Conservation (phyloP, 805 yeast genomes). For the Clavispora santaluciae region DNA sequence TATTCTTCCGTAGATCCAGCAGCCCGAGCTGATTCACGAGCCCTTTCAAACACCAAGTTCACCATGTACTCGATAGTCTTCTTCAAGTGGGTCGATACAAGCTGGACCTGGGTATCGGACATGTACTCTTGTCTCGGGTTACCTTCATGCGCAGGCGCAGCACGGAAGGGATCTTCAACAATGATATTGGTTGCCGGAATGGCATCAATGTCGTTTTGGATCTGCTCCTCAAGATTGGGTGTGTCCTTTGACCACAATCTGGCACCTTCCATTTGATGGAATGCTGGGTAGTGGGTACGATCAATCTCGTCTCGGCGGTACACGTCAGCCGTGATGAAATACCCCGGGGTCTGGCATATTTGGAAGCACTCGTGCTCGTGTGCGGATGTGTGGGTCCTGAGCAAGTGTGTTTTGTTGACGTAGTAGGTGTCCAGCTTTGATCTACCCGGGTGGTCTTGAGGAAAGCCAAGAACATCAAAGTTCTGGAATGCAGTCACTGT, state of each 20-base stretch:
- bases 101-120: constrained; percentile 61
- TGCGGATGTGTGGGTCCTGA: constrained; percentile 95
- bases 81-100: constrained; percentile 74
- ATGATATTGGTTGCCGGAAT: constrained; percentile 66
- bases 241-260: constrained; percentile 66
- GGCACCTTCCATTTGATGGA: constrained; percentile 98
- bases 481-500: constrained; percentile 78
- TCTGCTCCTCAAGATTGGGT: constrained; percentile 36
- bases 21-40: constrained; percentile 53
- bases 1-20: constrained; percentile 58
- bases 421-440: constrained; percentile 91
- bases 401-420: constrained; percentile 61
- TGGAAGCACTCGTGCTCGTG: constrained; percentile 87
- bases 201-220: constrained; percentile 49
- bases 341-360: constrained; percentile 69
- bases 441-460: constrained; percentile 89
- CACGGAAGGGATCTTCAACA: constrained; percentile 64
- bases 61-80: constrained; percentile 81
- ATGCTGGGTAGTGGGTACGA: constrained; percentile 93
- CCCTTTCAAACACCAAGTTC: constrained; percentile 73
- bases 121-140: constrained; percentile 83
- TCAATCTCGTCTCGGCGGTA: constrained; percentile 95
- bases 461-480: constrained; percentile 90
- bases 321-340: constrained; percentile 91
- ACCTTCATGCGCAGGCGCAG: constrained; percentile 43